Evolutionary conservation across 805 yeast genomes (phyloP).

Genomic region (Wickerhamiella kazuoi): DNA sequence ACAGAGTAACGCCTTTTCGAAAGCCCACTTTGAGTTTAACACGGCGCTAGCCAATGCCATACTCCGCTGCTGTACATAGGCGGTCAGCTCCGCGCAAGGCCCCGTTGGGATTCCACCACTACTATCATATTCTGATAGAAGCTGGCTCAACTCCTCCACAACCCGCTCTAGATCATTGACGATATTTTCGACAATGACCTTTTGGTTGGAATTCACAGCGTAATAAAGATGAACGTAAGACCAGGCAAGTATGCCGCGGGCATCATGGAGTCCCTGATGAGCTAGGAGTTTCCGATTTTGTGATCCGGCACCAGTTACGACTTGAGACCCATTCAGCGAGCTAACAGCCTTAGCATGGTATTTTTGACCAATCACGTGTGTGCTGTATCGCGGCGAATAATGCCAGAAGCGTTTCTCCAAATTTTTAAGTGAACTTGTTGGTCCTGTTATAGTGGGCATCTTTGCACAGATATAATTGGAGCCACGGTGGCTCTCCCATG

Average conservation of each 20-base stretch:
- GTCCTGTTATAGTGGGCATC: background rate
- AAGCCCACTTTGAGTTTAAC: constrained; percentile 1
- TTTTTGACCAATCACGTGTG: background rate
- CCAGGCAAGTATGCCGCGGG: constrained; percentile 76
- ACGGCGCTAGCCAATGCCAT: background rate
- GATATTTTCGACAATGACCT: constrained; percentile 48
- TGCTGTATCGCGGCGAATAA: constrained; percentile 4
- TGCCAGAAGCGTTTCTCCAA: constrained; percentile 4
- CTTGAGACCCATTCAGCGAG: background rate
- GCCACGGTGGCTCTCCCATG: constrained; percentile 55
- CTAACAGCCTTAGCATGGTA: background rate
- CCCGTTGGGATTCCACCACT: background rate
- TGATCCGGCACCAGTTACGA: background rate
- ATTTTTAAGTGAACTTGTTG: background rate
- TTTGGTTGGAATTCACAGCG: constrained; percentile 32
- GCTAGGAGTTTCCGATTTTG: constrained; percentile 20
- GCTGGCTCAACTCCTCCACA: constrained; percentile 34
- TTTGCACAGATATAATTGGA: constrained; percentile 45
- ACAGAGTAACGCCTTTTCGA: constrained; percentile 10
- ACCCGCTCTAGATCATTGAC: constrained; percentile 47
- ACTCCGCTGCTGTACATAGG: constrained; percentile 1
- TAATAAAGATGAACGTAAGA: constrained; percentile 69
- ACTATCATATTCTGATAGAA: background rate
- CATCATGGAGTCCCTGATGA: constrained; percentile 41
- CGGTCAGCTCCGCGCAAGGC: background rate